Base-by-base conservation (phyloP, 2,329 filamentous ascomycete genomes). In the Penicillium sp. region DNA sequence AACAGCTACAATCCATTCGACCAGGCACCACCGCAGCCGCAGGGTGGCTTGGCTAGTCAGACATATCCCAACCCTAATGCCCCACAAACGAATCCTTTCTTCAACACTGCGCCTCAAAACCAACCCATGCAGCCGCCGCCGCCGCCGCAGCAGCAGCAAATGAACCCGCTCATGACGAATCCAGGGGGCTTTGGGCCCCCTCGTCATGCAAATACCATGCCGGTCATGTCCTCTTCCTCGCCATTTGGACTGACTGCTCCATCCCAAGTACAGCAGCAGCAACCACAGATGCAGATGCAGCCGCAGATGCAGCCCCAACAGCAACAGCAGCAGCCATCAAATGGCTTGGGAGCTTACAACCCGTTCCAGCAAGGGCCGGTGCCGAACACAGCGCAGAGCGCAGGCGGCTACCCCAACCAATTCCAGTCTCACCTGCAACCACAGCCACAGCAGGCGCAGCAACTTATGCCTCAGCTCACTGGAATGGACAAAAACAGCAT, bases 401-500 rank as follows among this genome's bases (percentile, higher is more conserved):
- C 61, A 52, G 57, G 57, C 11, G 43, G 55, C n/a, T 68, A 69
- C n/a, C 57, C 64, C 48, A 51, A 56, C 13, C 71, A 66, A 55
- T 67, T 66, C 46, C 65, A 66, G 42, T 61, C 63, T 10, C 61
- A 63, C 22, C 55, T 60, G 45, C 64, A 58, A 34, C 53, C 29
- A 0, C 57, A 58, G 24, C 64, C 29, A 1, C 57, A 58, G 24
- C 64, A 68, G 46, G 49, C 60, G 2, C 71, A 74, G 59, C 66
- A 66, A 35, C 64, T 76, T n/a, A 61, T 62, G 29, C 62, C 73
- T 5, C 78, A 79, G 60, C 69, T 70, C 42, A 78, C 76, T 4
- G 72, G 74, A 20, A 68, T 79, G 57, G 76, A 80, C 56, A 81
- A 79, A 61, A 73, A 70, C 37, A 76, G 73, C 50, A 80, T 80